Conservation (phyloP, 2,329 filamentous ascomycete species). For the Botryotinia convoluta region DNA sequence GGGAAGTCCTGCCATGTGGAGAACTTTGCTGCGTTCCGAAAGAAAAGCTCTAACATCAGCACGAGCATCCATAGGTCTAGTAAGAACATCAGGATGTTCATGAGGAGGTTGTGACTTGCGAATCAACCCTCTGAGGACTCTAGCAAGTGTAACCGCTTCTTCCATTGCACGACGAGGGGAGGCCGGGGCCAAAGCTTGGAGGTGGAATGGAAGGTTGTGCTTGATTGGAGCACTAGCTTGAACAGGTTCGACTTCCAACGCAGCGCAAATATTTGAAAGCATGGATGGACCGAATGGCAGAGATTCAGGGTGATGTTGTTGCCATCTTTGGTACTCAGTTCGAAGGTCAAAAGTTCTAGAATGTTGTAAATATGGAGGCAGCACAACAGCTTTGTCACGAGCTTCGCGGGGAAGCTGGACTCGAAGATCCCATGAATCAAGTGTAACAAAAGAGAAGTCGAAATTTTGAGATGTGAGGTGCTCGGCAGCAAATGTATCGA, state of each 20-base stretch:
- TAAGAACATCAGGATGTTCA: conserved; percentile 92
- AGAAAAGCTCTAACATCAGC: conserved; percentile 96
- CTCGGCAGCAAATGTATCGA: conserved; percentile 90
- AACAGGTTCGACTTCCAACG: conserved; percentile 95
- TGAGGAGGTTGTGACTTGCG: conserved; percentile 93
- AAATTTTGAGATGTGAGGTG: conserved; percentile 86
- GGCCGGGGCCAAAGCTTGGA: conserved; percentile 91
- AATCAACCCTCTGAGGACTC: conserved; percentile 88
- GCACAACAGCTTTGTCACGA: conserved; percentile 94
- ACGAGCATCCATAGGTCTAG: conserved; percentile 91
- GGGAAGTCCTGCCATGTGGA: conserved; percentile 95
- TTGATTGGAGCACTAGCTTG: conserved; percentile 98
- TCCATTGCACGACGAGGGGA: conserved; percentile 97
- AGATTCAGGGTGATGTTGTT: conserved; percentile 96
- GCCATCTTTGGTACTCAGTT: conserved; percentile 97
- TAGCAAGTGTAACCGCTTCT: conserved; percentile 89
- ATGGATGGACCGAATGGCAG: conserved; percentile 94
- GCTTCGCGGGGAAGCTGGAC: conserved; percentile 97
- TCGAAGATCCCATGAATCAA: conserved; percentile 97
- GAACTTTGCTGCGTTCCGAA: conserved; percentile 93
- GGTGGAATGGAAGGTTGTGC: conserved; percentile 95
- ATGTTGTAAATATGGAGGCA: conserved; percentile 95
- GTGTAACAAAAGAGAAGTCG: conserved; percentile 96
- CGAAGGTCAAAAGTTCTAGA: conserved; percentile 95
- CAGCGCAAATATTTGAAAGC: conserved; percentile 95